Evolutionary conservation across 495 filamentous ascomycete species (phyloP), one percentile per base, ranked within the genome.

Genomic region (Aspergillus asperescens): DNA sequence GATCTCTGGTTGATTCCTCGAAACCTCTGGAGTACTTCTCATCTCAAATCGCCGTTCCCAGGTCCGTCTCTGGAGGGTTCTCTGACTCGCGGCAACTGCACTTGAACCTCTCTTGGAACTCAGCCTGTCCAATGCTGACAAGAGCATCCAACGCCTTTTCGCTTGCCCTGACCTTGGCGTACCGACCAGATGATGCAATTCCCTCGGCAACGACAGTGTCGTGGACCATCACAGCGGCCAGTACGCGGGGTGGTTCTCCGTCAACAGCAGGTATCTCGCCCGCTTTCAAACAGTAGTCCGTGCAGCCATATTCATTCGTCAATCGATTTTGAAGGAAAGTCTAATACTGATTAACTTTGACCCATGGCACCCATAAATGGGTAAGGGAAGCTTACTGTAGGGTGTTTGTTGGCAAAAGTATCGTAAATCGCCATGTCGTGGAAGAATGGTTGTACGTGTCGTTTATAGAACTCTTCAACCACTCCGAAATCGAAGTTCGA

Each of bases 391-490:
- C 65, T 66, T 65, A 81, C 78, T 4, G 73, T 87, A 1, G 93
- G 92, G 55, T 97, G 91, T 16, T 87, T 88, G 62, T 87, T 90
- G 1, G 93, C 93, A 64, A 87, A 95, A 0, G 81, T 83, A 66
- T 95, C 90, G 62, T 95, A 96, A 25, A 94, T 74, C 9, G 74
- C 68, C 85, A 97, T 96, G 66, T 97, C 89, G 57, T 82, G 77
- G 55, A 97, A 97, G 65, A 79, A 96, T 15, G 81, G 81, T 50
- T 74, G 76, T 52, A 98, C 78, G 51, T 89, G 80, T 6, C 54
- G 65, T 19, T 82, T 64, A 68, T 95, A 95, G 70, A 97, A 97
- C 4, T 62, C 64, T 56, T 89, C 82, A 1, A 97, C 83, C 15
- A 82, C 71, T 2, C 59, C 57, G 67, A 83, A 96, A 52, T 92